Percentiles rank a stretch among this genome's conserved stretches.
Conservation (phyloP, 306 rosid genomes). For the Cajanus cajan region DNA sequence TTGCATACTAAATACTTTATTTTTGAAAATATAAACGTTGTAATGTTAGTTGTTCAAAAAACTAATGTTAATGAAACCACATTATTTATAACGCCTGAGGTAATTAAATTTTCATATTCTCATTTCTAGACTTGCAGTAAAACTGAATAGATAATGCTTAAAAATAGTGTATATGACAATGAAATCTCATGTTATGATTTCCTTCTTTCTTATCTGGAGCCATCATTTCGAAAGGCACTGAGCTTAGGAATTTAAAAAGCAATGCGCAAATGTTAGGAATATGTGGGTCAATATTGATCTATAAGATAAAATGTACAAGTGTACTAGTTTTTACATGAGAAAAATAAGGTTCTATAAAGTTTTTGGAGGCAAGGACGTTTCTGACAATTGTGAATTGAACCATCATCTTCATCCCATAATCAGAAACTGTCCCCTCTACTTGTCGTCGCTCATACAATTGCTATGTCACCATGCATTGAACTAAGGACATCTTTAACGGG, state of each 20-base stretch:
- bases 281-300: neutral
- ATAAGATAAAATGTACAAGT: neutral
- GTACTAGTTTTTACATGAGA: neutral
- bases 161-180: neutral
- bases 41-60: neutral
- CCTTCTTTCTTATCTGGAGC: slow-evolving; percentile 6
- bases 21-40: neutral
- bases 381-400: slow-evolving; percentile 8
- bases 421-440: neutral
- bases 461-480: slow-evolving; percentile 8
- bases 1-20: neutral
- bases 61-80: neutral
- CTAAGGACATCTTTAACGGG: too few species aligned
- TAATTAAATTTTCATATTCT: neutral
- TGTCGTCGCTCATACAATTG: neutral
- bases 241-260: neutral
- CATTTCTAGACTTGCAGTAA: neutral
- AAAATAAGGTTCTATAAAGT: neutral
- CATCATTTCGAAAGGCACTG: neutral
- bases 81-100: neutral
- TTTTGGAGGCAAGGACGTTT: neutral
- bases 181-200: neutral
- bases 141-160: neutral
- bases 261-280: neutral
- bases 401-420: neutral